Evolutionary conservation across 2,329 filamentous ascomycete genomes (phyloP), one percentile per base, ranked within the genome.

Genomic region (Talaromyces sp.): DNA sequence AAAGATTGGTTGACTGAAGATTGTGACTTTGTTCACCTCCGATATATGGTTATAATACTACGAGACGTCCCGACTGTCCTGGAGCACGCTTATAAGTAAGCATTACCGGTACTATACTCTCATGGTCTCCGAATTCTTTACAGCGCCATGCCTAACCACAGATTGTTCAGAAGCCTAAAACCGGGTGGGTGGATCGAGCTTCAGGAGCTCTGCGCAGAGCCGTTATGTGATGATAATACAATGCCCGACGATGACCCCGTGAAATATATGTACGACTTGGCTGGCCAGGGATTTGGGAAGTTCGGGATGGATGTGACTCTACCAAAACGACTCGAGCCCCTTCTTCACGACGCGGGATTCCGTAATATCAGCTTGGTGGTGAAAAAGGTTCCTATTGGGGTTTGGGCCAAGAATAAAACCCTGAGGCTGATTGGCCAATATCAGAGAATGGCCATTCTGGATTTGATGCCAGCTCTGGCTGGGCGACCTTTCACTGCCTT

Each of bases 201-300:
- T 6, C 57, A 55, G 37, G 52, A 59, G n/a, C 28, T 58, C 22
- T 45, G 36, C 21, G 46, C 31, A 3, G 37, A 53, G 35, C 52
- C 54, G 31, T 69, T 70, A 57, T 75, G 72, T 37, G 69, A 73
- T 36, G 77, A 79, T 57, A 70, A 66, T 52, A 53, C 54, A 21
- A 59, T 59, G 52, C 22, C 21, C 19, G 66, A 72, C 2, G 70
- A 77, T 53, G 79, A 77, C 63, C 69, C 65, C 8, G 69, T 73
- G 25, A 66, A 66, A n/a, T 69, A 64, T 57, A 68, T 53, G 56
- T 58, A 58, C 17, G 46, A 43, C 19, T 22, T 55, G 10, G 43
- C 53, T 5, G 36, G 35, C 2, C n/a, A 50, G 22, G 58, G 54
- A 2, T 60, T 57, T 28, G 41, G n/a, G 4, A 57, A 58, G 35